Conservation (phyloP, 495 filamentous ascomycete genomes). For the Xylaria intraflava region DNA sequence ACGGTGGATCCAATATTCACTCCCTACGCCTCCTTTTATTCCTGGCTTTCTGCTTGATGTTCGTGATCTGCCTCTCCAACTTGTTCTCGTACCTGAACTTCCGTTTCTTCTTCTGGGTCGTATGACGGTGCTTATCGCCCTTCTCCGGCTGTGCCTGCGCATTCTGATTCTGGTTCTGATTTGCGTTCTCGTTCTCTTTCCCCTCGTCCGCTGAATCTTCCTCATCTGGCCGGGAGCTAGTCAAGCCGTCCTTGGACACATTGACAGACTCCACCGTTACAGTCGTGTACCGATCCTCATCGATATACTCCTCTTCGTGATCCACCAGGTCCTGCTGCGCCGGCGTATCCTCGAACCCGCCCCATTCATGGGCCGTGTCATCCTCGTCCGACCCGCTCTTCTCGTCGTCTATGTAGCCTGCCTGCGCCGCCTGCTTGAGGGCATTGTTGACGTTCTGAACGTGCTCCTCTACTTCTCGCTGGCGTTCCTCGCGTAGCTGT, state of each 20-base stretch:
- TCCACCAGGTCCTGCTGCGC: constrained; percentile 46
- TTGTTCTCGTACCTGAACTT: constrained; percentile 92
- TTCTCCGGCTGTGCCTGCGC: constrained; percentile 27
- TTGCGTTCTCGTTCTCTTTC: no score
- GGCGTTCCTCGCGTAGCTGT: constrained; percentile 73
- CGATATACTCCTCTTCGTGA: constrained; percentile 88
- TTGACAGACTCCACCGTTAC: constrained; percentile 92
- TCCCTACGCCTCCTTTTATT: constrained; percentile 32
- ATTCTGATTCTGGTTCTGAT: constrained; percentile 24
- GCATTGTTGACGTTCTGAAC: constrained; percentile 64
- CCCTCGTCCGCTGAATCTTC: constrained; percentile 41
- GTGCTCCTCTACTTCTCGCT: constrained; percentile 70
- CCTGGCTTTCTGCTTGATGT: constrained; percentile 59
- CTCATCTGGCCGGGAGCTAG: constrained; percentile 37
- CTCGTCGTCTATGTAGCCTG: constrained; percentile 34
- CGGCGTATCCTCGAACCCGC: constrained; percentile 51
- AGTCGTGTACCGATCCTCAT: constrained; percentile 90
- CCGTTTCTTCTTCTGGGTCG: constrained; percentile 72
- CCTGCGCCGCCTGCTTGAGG: constrained; percentile 48
- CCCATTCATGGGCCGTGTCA: constrained; percentile 52
- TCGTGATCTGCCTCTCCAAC: constrained; percentile 58
- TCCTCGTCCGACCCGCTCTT: constrained; percentile 20
- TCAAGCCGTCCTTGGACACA: constrained; percentile 64
- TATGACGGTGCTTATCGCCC: constrained; percentile 26
- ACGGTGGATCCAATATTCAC: constrained; percentile 4